Evolutionary conservation across 768 basidiomycete genomes (phyloP).

Genomic region (Lentinus brumalis): DNA sequence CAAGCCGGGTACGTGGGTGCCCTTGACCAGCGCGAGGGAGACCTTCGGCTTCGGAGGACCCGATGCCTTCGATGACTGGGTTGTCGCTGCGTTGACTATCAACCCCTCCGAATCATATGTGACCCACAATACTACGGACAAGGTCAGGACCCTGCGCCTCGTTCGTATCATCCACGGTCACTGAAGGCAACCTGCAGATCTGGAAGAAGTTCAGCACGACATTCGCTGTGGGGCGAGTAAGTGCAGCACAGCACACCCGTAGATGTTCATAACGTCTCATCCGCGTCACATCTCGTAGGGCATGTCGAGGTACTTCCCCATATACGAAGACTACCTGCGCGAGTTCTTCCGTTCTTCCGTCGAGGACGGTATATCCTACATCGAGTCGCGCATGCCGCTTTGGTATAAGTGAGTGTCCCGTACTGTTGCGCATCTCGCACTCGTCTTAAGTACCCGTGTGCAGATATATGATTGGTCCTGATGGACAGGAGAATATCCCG

Average conservation of each 20-base stretch:
- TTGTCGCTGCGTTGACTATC: constrained; percentile 60
- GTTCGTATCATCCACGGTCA: background rate
- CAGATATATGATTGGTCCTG: constrained; percentile 57
- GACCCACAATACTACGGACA: constrained; percentile 65
- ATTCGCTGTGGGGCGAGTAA: constrained; percentile 48
- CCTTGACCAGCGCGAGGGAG: constrained; percentile 53
- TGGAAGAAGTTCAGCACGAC: constrained; percentile 72
- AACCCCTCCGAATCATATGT: constrained; percentile 71
- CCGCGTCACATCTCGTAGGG: constrained; percentile 25
- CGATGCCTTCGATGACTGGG: constrained; percentile 70
- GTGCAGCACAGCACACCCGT: background rate
- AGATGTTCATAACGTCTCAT: background rate
- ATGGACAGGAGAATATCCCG: constrained; percentile 58
- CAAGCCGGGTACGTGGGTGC: constrained; percentile 51
- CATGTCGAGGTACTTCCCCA: constrained; percentile 51
- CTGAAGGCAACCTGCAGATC: constrained; percentile 46
- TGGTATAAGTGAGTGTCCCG: constrained; percentile 44
- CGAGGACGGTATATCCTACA: constrained; percentile 71
- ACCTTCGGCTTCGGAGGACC: constrained; percentile 63
- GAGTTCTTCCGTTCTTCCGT: constrained; percentile 64
- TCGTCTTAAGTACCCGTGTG: background rate
- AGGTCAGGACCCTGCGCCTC: background rate
- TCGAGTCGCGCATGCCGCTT: constrained; percentile 72
- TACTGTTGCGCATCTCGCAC: background rate
- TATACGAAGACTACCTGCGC: constrained; percentile 61